phyloP scores from a whole-genome alignment of 257 asterid genomes.

The Gynochthodes officinalis region DNA sequence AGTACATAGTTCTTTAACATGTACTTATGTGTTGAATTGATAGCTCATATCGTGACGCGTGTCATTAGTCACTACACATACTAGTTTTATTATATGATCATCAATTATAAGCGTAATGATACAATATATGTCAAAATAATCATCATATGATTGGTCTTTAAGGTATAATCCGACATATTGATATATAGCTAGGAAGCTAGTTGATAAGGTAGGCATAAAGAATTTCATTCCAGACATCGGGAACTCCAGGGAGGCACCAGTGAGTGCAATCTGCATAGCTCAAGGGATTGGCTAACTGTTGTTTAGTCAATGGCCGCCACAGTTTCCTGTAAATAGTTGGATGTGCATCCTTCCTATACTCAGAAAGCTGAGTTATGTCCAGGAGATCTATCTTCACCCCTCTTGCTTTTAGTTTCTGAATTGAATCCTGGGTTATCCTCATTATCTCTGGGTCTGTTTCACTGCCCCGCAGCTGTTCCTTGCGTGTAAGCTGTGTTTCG shows the following conservation, averaged over 20 bases:
- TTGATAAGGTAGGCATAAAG: constrained; percentile 35
- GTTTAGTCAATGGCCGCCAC: constrained; percentile 4
- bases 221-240: constrained; percentile 79
- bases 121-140: too few relatives aligned
- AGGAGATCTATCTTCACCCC: constrained; percentile 25
- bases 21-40: too few relatives aligned
- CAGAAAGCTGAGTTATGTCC: constrained; percentile 82
- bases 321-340: neutral
- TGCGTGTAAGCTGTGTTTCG: neutral
- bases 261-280: constrained; percentile 76
- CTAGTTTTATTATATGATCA: too few relatives aligned
- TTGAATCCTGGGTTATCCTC: neutral
- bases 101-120: too few relatives aligned
- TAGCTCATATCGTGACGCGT: too few relatives aligned
- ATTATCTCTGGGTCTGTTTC: neutral
- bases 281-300: constrained; percentile 36
- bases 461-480: neutral
- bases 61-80: too few relatives aligned
- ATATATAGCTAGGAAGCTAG: constrained; percentile 19
- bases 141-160: too few relatives aligned
- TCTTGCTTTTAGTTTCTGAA: neutral
- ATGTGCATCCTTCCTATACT: constrained; percentile 30
- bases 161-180: too few relatives aligned
- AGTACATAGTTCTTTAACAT: too few relatives aligned
- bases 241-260: constrained; percentile 97